A percentile compares a stretch with the other conserved stretches of the same genome.
Conservation (phyloP, 176 grass and related monocot species). For the Oryza glumipatula region DNA sequence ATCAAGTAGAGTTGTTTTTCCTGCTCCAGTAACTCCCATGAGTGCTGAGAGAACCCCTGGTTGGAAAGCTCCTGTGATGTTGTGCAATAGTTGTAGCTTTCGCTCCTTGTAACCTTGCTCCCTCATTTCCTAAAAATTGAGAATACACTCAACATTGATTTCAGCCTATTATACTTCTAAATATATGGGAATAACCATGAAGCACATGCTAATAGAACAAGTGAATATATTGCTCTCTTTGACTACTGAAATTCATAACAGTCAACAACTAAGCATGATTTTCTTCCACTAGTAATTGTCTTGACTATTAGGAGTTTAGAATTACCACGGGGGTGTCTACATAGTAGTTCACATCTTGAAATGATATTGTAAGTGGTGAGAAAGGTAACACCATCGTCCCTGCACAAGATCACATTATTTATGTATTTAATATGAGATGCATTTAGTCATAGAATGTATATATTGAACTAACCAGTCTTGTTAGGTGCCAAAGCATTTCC, state of each 20-base stretch:
- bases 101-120: constrained; percentile 58
- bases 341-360: constrained; percentile 83
- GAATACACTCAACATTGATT: no score
- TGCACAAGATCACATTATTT: constrained; percentile 33
- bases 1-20: constrained; percentile 85
- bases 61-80: constrained; percentile 64
- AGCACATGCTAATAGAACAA: no score
- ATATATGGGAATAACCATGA: no score
- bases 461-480: constrained; percentile 45
- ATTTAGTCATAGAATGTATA: not conserved
- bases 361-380: constrained; percentile 72
- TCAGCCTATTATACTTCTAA: no score
- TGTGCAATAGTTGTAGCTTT: constrained; percentile 68
- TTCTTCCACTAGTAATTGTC: not conserved
- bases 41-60: constrained; percentile 69
- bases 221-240: not conserved
- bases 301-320: not conserved
- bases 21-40: constrained; percentile 82
- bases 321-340: constrained; percentile 70
- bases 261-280: no score
- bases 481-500: constrained; percentile 5
- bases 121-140: constrained; percentile 61
- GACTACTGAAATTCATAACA: not conserved
- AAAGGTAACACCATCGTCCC: constrained; percentile 83
- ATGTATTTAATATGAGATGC: not conserved